Evolutionary conservation across 2,329 filamentous ascomycete genomes (phyloP), one percentile per base, ranked within the genome.

Genomic region (Fusarium papillatum): DNA sequence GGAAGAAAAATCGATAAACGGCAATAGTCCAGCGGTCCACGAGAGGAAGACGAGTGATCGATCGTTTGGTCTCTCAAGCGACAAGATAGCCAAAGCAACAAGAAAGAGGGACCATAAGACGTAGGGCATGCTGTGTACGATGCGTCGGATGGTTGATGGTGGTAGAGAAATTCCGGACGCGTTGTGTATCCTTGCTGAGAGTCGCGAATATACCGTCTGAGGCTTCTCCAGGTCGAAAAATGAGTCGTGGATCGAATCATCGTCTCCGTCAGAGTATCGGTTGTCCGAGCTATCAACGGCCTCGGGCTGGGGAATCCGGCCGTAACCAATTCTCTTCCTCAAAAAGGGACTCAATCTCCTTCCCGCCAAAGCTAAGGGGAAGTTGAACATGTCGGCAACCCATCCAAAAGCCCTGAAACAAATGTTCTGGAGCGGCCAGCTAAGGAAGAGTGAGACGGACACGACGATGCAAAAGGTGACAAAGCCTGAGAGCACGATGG

Each of bases 11-110:
- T 84, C 82, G 36, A 83, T 73, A 57, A 83, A 80, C 3, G 82
- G 82, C 14, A 83, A 70, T 3, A 83, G 64, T 3, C 76, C 73
- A 1, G 79, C 64, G 1, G 82, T 83, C 81, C 82, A 84, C 1
- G 82, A 83, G 70, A 84, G 74, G 72, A 81, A 83, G 26, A 73
- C 74, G 14, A 83, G 67, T 4, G 82, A 79, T 59, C 73, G 75
- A 34, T 81, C 78, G 9, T 72, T 60, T 2, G 82, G 82, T n/a
- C 82, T 79, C 14, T 78, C 41, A 3, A 73, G 17, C 10, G 69
- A 66, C 2, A 75, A 59, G 24, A 82, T 13, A 16, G 74, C 26
- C 57, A 79, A 76, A 14, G 72, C 79, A 2, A 76, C 13, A 19
- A 63, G 60, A 34, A 63, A 46, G 19, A 63, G 36, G 26, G 38